Conservation (phyloP, 2,329 filamentous ascomycete genomes). For the Paradendryphiella salina region DNA sequence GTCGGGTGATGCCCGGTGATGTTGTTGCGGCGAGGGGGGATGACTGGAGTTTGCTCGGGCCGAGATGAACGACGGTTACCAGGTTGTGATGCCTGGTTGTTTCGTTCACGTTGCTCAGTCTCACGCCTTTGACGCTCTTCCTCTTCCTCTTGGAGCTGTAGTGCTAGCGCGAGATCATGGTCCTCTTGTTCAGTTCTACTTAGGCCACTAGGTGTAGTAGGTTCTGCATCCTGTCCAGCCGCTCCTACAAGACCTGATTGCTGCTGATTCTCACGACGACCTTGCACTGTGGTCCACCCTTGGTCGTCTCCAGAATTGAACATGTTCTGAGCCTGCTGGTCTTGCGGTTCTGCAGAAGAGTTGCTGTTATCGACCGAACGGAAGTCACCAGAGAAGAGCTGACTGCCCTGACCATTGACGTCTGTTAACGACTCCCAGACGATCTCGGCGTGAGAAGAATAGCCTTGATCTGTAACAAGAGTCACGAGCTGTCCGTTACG, state of each 20-base stretch:
- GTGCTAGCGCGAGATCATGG: conserved; percentile 78
- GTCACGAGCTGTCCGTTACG: conserved; percentile 74
- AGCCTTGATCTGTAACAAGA: conserved; percentile 90
- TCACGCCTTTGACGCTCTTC: conserved; percentile 70
- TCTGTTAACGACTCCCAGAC: conserved; percentile 95
- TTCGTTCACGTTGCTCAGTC: conserved; percentile 65
- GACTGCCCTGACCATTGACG: conserved; percentile 78
- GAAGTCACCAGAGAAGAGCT: conserved; percentile 91
- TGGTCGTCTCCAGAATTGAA: conserved; percentile 44
- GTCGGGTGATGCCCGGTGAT: conserved; percentile 43
- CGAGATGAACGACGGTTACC: conserved; percentile 35
- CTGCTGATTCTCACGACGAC: conserved; percentile 37
- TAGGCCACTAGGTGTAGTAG: conserved; percentile 33
- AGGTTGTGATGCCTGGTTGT: conserved; percentile 53
- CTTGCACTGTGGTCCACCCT: conserved; percentile 61
- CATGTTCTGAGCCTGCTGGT: conserved; percentile 37
- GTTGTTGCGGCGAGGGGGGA: conserved; percentile 51
- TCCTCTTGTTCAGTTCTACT: conserved; percentile 75
- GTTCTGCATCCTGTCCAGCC: conserved; percentile 19
- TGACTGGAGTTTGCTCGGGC: conserved; percentile 48
- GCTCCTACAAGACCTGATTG: conserved; percentile 10
- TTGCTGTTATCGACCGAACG: conserved; percentile 69
- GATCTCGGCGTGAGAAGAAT: conserved; percentile 82
- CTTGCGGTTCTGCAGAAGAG: conserved; percentile 26
- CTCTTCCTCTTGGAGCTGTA: conserved; percentile 94